Base-by-base conservation (phyloP, 306 rosid genomes). In the Echinosophora koreensis region DNA sequence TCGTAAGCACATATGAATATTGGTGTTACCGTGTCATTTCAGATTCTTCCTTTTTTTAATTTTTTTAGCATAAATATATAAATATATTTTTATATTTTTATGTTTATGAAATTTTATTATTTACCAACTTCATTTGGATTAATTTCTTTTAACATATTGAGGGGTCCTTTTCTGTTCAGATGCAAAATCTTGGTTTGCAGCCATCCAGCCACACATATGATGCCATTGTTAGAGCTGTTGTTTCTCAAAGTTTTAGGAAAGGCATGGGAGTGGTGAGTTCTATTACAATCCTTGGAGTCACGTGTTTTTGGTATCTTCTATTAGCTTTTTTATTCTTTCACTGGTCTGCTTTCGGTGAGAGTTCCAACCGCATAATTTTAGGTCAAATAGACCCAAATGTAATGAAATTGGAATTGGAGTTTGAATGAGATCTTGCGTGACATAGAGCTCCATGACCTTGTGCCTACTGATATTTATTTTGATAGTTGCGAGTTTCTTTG, bases 141-240 rank as follows among this genome's bases (percentile, higher is more conserved):
- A 38, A 61, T 54, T 68, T 87, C 74, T 78, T 78, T 50, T 73
- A 78, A 79, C 70, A 66, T 71, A 71, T 72, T 87, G 58, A 80
- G 59, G 52, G 80, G 14, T 30, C 30, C 77, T 59, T 83, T 68
- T 89, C 57, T 75, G 46, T n/a, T n/a, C n/a, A n/a, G n/a, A n/a
- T n/a, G n/a, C n/a, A n/a, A n/a, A n/a, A n/a, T n/a, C n/a, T n/a
- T 66, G 93, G 97, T 69, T 79, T 94, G 90, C 83, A 82, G 71
- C 94, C 91, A 5, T 85, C 89, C 59, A 74, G 91, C 80, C 68
- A 66, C 66, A 88, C 90, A 13, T 91, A 81, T 60, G 89, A 91
- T 86, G 87, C 88, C 81, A 69, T 86, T 82, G 59, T 90, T 73
- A 88, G 85, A 84, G 92, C 93, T 9, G 78, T 79, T 86, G 83